Conservation (phyloP, 495 filamentous ascomycete genomes). For the Trichoderma gamsii region DNA sequence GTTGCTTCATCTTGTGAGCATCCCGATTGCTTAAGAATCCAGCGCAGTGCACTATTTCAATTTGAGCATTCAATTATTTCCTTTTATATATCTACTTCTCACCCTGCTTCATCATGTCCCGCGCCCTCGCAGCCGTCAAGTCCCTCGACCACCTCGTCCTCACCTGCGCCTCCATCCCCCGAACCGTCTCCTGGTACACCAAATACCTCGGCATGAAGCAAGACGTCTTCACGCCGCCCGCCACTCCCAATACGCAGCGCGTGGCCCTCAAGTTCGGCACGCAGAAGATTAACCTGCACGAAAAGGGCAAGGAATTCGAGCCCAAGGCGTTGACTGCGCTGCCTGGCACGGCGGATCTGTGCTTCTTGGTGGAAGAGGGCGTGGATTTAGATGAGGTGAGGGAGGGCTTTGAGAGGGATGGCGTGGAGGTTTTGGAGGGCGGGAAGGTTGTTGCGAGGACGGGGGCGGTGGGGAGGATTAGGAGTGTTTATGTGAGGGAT, state of each 20-base stretch:
- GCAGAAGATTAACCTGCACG: constrained; percentile 53
- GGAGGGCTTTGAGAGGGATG: constrained; percentile 20
- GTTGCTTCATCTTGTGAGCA: too few species aligned
- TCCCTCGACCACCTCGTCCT: constrained; percentile 51
- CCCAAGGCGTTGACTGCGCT: constrained; percentile 44
- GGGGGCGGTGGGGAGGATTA: constrained; percentile 43
- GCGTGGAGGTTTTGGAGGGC: constrained; percentile 42
- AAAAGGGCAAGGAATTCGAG: constrained; percentile 45
- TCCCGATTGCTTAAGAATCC: too few species aligned
- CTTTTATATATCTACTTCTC: background rate
- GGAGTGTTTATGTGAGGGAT: constrained; percentile 51
- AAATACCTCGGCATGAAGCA: constrained; percentile 44
- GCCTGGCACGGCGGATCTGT: constrained; percentile 49
- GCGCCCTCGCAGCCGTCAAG: background rate
- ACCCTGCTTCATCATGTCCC: background rate
- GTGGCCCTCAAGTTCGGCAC: constrained; percentile 46
- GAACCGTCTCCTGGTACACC: constrained; percentile 43
- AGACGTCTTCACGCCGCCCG: constrained; percentile 33
- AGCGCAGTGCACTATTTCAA: too few species aligned
- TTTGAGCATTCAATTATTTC: too few species aligned
- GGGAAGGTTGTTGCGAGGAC: constrained; percentile 44
- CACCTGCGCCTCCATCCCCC: constrained; percentile 41
- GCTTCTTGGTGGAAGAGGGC: constrained; percentile 43
- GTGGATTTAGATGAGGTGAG: constrained; percentile 31
- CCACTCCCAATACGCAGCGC: constrained; percentile 30